Conservation (phyloP, 2,329 filamentous ascomycete genomes). For the Chrysoporthe austroafricana region DNA sequence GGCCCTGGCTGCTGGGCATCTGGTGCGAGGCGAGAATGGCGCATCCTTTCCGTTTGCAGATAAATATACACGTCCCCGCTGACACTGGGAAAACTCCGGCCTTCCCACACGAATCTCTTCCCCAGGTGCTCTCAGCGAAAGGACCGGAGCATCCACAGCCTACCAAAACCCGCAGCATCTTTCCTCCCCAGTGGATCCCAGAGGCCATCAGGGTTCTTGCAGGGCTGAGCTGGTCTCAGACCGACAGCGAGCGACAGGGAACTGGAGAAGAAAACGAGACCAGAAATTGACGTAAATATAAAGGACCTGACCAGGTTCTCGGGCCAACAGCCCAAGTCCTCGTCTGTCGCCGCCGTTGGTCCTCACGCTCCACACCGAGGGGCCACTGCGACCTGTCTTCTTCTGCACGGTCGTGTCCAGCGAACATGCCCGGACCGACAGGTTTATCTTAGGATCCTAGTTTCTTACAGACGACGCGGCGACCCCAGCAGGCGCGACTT, state of each 20-base stretch:
- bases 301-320: neutral
- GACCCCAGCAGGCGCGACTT: conserved; percentile 1
- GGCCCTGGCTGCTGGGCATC: too few species aligned
- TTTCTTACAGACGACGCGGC: neutral
- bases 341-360: neutral
- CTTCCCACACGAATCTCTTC: neutral
- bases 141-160: neutral
- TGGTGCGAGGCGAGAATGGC: too few species aligned
- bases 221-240: conserved; percentile 8
- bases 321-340: too few species aligned
- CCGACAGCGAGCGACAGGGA: neutral
- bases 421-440: neutral
- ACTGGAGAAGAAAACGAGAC: neutral
- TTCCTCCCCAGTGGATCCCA: neutral
- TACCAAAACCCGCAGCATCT: too few species aligned
- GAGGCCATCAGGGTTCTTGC: neutral
- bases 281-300: conserved; percentile 6
- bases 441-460: neutral
- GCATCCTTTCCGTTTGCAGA: neutral
- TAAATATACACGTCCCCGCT: neutral
- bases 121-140: neutral
- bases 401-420: neutral
- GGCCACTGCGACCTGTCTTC: too few species aligned
- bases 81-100: neutral
- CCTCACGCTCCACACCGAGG: neutral